These are phyloP conservation scores for Venturia pyrina DNA, from an alignment of 2,329 filamentous ascomycete genomes.

Conservation along the genomic window DNA sequence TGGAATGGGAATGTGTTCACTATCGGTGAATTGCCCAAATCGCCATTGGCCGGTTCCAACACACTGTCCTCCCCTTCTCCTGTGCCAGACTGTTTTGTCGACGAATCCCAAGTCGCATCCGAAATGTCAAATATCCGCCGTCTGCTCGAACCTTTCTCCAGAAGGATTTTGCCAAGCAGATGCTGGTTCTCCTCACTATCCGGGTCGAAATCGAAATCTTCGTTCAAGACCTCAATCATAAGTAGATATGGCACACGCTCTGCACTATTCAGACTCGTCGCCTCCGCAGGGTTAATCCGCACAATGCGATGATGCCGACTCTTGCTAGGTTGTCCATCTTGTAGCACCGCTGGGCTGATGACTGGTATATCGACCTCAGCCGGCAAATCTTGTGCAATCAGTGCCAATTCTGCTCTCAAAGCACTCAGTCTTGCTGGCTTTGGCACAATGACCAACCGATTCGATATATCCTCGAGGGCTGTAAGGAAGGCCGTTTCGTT, in stretches of 20 bases:
- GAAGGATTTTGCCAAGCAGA: constrained; percentile 53
- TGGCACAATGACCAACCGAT: constrained; percentile 70
- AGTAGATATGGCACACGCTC: constrained; percentile 78
- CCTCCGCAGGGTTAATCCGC: constrained; percentile 71
- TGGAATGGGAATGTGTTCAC: constrained; percentile 35
- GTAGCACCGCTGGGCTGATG: constrained; percentile 65
- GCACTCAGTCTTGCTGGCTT: constrained; percentile 75
- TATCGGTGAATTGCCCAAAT: constrained; percentile 64
- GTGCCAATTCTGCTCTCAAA: constrained; percentile 66
- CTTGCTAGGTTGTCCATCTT: constrained; percentile 61
- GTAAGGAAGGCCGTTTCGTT: constrained; percentile 72
- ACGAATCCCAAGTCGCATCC: constrained; percentile 46
- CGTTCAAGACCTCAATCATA: constrained; percentile 72
- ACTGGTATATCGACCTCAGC: constrained; percentile 77
- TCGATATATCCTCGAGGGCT: constrained; percentile 74
- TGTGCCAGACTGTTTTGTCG: constrained; percentile 30
- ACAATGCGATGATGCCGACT: constrained; percentile 77
- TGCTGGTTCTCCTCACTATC: constrained; percentile 62
- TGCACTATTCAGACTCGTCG: constrained; percentile 76
- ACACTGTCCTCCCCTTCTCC: constrained; percentile 55
- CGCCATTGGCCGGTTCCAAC: constrained; percentile 71
- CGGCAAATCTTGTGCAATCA: constrained; percentile 71
- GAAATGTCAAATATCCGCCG: constrained; percentile 44
- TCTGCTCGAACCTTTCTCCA: constrained; percentile 49
- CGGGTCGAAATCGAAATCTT: constrained; percentile 76